Conservation (phyloP, 2,329 filamentous ascomycete species). For the Pyrenophora tritici-repentis region DNA sequence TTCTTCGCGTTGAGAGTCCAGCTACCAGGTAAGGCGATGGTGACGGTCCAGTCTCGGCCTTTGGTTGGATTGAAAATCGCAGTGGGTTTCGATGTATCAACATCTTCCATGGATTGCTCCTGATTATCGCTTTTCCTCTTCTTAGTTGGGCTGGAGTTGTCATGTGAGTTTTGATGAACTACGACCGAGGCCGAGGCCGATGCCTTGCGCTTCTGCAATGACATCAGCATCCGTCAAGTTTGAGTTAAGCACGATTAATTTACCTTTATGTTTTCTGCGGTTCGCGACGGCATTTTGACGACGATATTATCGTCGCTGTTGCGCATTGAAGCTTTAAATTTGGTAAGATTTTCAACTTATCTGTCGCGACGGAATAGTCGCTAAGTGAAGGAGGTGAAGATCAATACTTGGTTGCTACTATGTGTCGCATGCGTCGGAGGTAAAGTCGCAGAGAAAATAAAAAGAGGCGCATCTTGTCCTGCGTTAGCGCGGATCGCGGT, state of each 20-base stretch:
- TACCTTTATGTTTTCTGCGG: conserved; percentile 21
- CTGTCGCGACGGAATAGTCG: background rate
- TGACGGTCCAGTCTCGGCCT: conserved; percentile 74
- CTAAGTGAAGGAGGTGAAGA: background rate
- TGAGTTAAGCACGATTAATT: background rate
- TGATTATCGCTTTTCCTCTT: conserved; percentile 22
- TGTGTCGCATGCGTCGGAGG: background rate
- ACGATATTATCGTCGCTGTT: conserved; percentile 4
- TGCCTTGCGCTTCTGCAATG: conserved; percentile 30
- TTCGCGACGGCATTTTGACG: conserved; percentile 7
- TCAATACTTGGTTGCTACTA: background rate
- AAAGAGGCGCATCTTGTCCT: conserved; percentile 10
- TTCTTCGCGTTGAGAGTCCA: conserved; percentile 68
- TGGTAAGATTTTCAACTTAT: background rate
- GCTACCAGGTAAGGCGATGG: conserved; percentile 77
- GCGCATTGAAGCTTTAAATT: background rate
- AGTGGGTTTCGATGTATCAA: conserved; percentile 68
- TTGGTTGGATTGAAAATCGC: conserved; percentile 69
- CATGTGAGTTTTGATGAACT: conserved; percentile 19
- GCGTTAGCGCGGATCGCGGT: conserved; percentile 22
- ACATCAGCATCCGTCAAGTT: background rate
- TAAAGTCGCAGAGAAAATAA: background rate
- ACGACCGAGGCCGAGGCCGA: conserved; percentile 22
- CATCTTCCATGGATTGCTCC: conserved; percentile 14
- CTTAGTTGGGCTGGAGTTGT: conserved; percentile 17